Conservation (phyloP, 2,329 filamentous ascomycete species). For the Chrysoporthe deuterocubensis region DNA sequence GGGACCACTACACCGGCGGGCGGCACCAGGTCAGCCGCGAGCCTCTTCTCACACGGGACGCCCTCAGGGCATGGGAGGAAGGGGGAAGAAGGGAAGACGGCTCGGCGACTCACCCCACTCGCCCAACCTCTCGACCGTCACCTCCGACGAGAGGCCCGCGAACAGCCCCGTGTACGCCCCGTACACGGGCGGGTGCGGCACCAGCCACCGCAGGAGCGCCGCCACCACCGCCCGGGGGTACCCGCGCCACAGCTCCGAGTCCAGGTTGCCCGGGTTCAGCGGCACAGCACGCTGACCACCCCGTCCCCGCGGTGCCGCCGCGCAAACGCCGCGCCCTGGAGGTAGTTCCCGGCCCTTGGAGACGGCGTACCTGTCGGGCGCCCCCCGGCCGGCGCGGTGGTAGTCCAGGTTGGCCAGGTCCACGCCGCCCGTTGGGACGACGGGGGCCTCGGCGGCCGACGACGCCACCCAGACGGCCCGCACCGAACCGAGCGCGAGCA, state of each 20-base stretch:
- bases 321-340: constrained; percentile 34
- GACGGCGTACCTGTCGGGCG: constrained; percentile 30
- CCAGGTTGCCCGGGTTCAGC: constrained; percentile 37
- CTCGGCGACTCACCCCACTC: constrained; percentile 30
- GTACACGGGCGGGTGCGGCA: constrained; percentile 31
- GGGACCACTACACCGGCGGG: constrained; percentile 38
- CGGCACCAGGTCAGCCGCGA: not conserved
- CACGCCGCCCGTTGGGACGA: constrained; percentile 15
- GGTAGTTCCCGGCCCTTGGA: constrained; percentile 35
- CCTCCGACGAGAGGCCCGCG: constrained; percentile 42
- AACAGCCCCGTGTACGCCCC: constrained; percentile 47
- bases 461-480: constrained; percentile 27
- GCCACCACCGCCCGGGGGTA: not conserved
- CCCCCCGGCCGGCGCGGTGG: constrained; percentile 15
- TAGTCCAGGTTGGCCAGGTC: constrained; percentile 24
- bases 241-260: constrained; percentile 32
- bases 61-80: not conserved
- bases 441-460: constrained; percentile 19
- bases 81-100: not conserved
- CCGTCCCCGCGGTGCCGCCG: constrained; percentile 31
- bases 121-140: constrained; percentile 37
- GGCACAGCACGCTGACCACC: constrained; percentile 34
- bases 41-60: not conserved
- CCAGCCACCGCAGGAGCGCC: constrained; percentile 5
- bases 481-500: constrained; percentile 26